Base-by-base conservation (phyloP, 148 eudicot genomes). In the Beta vulgaris region DNA sequence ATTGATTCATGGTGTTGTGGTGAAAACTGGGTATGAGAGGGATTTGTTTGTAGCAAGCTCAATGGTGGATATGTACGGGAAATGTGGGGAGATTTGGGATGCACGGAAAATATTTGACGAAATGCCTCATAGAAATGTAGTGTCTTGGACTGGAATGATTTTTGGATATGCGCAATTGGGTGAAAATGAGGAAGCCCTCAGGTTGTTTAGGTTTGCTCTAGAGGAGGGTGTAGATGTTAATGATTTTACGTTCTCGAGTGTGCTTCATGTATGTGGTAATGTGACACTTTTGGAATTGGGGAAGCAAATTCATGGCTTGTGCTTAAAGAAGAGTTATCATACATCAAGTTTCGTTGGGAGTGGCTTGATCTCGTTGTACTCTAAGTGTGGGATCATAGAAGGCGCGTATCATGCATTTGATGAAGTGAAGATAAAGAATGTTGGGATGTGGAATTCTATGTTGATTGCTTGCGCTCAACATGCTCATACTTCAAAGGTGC, bases 371-470 rank as follows among this genome's bases (percentile, higher is more conserved):
- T 85, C 98, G 2, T 73, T 93, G 86, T 93, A 93, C 83, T 91
- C 98, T 6, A 93, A 87, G 60, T 91, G 95, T 44, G 97, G 98
- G 34, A 68, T 87, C n/a, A 75, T 90, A 34, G 89, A 84, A 59
- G 86, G 74, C 15, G 93, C 98, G 63, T 85, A 87, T 76, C 83
- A 36, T 49, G 88, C 85, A 29, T 93, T 91, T 58, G 78, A 86
- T 57, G 97, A 93, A 68, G 81, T 77, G 18, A 19, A 31, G 1
- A 73, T 31, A 13, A 88, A 72, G 79, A 93, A 93, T 71, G 82
- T 93, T 32, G 97, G 97, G 18, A 80, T 90, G 85, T 93, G 98
- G 98, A 93, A 93, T 62, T 77, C 95, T 3, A 91, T 93, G 95
- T 65, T 93, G 74, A 90, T 84, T 63, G 95, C 93, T 4, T 93